Base-by-base conservation (phyloP, 1,139 yeast genomes). In the Candida dubliniensis region DNA sequence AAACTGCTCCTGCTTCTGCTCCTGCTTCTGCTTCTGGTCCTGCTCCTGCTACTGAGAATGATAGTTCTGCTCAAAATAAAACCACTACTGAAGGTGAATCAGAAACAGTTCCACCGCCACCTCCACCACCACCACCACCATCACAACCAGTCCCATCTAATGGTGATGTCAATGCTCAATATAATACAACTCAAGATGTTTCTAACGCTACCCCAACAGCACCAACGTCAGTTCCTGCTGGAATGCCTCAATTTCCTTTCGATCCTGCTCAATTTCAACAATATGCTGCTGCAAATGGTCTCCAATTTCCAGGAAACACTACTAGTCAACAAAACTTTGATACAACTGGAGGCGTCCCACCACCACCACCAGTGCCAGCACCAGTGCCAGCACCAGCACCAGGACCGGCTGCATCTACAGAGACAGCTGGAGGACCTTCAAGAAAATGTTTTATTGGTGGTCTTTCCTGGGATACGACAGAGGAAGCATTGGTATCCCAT, bases 401-500 rank as follows among this genome's bases (percentile, higher is more conserved):
- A 7, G 53, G 46, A 26, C 36, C 48, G 14, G 41, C 46, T 35
- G 42, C 40, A 12, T 36, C 52, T 34, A 38, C 55, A 34, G 44
- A 45, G 29, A 59, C 65, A 46, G 44, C 46, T 23, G 48, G 50
- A 47, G 60, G 57, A 14, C 72, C 72, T 12, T 71, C 77, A 10
- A 66, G 61, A 44, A 93, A 93, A 62, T 90, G 95, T 97, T 93
- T 93, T 62, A 83, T 93, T 63, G 99, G 99, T 53, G 99, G 99
- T 42, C 81, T 93, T 55, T 95, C 93, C 59, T 93, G 99, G 99
- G 99, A 93, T 60, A 93, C 99, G 26, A 85, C 95, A 8, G 99
- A 93, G 59, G 96, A 84, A 47, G 79, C 82, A 25, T 66, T 93
- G 64, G 83, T 80, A 50, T 84, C 82, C 47, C 93, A 93, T 65